Evolutionary conservation across 768 basidiomycete genomes (phyloP).

Genomic region (Macrocybe gigantea): DNA sequence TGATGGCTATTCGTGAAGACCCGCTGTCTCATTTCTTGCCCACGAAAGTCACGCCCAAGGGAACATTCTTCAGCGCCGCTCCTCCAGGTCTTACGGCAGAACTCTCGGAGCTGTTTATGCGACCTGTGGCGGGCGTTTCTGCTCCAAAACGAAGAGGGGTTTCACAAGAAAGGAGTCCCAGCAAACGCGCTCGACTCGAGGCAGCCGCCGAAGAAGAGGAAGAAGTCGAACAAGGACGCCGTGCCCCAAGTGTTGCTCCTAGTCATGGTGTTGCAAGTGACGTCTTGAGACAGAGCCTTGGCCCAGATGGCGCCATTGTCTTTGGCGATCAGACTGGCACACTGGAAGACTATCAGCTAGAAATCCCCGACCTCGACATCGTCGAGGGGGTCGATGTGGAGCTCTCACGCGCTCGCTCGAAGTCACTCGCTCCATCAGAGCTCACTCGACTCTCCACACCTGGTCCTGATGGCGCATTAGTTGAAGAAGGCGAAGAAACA

Average conservation of each 20-base stretch:
- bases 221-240: conserved; percentile 65
- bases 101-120: conserved; percentile 78
- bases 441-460: conserved; percentile 66
- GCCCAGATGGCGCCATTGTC: conserved; percentile 53
- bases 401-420: conserved; percentile 27
- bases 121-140: conserved; percentile 48
- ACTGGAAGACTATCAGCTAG: conserved; percentile 71
- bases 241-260: conserved; percentile 59
- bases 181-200: conserved; percentile 56
- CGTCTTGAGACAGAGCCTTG: conserved; percentile 45
- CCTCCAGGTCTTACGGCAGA: conserved; percentile 83
- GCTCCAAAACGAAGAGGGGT: conserved; percentile 55
- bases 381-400: conserved; percentile 31
- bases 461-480: conserved; percentile 42
- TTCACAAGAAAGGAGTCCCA: conserved; percentile 53
- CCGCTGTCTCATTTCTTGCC: conserved; percentile 85
- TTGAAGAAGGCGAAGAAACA: conserved; percentile 56
- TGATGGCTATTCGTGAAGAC: conserved; percentile 81
- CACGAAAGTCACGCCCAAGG: conserved; percentile 64
- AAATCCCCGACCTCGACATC: conserved; percentile 45
- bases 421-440: conserved; percentile 49
- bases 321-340: conserved; percentile 51
- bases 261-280: conserved; percentile 57
- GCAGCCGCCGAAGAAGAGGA: conserved; percentile 50
- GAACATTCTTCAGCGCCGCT: conserved; percentile 74